Evolutionary conservation across 108 stramenopile genomes (phyloP).

Genomic region (Skeletonema potamos): DNA sequence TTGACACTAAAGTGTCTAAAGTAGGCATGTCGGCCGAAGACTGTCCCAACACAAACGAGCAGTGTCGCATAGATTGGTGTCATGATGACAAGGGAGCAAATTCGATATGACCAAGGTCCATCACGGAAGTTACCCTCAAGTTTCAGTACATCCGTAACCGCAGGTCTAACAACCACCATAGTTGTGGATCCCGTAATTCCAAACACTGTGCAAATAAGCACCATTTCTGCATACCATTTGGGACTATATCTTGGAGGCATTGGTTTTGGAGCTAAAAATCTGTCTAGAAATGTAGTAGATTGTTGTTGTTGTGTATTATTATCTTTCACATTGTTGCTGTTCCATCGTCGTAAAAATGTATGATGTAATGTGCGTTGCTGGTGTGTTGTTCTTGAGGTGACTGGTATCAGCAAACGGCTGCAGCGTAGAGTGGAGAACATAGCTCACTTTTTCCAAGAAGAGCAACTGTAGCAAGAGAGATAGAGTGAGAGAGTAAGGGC

Average conservation of each 20-base stretch:
- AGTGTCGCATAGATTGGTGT: constrained; percentile 81
- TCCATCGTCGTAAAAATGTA: not conserved
- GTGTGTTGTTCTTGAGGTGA: not conserved
- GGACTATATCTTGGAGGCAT: constrained; percentile 75
- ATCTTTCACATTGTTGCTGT: not conserved
- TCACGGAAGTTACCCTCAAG: constrained; percentile 76
- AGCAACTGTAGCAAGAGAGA: too few species aligned
- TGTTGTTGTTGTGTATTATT: not conserved
- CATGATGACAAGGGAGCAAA: constrained; percentile 85
- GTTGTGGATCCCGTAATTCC: constrained; percentile 85
- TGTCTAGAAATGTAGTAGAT: constrained; percentile 38
- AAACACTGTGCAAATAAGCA: constrained; percentile 81
- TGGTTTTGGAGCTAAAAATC: constrained; percentile 66
- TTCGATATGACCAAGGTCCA: constrained; percentile 85
- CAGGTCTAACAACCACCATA: constrained; percentile 86
- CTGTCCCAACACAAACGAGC: constrained; percentile 73
- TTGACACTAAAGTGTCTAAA: constrained; percentile 88
- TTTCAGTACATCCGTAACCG: constrained; percentile 68
- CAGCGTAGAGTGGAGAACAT: not conserved
- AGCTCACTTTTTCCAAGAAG: too few species aligned
- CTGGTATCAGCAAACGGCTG: not conserved
- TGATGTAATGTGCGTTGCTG: not conserved
- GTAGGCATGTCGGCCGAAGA: constrained; percentile 84
- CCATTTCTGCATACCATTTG: constrained; percentile 81
- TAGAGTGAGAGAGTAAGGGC: too few species aligned